Evolutionary conservation across 306 rosid genomes (phyloP).

Genomic region (Gastrolobium bilobum): DNA sequence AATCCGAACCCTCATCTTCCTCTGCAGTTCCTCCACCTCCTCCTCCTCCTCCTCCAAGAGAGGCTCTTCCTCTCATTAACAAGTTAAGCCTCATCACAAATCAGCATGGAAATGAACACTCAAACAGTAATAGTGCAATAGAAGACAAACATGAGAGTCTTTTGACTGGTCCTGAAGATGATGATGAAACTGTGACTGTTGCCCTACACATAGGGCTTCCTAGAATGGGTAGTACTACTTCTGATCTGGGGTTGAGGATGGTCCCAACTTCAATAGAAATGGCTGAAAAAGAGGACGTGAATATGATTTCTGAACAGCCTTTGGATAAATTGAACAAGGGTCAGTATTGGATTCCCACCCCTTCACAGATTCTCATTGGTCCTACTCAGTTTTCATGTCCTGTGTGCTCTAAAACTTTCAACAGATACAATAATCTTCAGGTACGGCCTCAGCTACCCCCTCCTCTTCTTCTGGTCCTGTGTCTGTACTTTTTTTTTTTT

Average conservation of each 20-base stretch:
- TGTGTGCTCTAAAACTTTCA: constrained; percentile 83
- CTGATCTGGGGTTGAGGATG: constrained; percentile 49
- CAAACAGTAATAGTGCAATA: constrained; percentile 5
- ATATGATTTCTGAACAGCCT: constrained; percentile 52
- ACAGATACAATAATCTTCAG: constrained; percentile 83
- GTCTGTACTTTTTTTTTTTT: constrained; percentile 5
- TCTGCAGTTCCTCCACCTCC: constrained; percentile 28
- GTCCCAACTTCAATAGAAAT: constrained; percentile 43
- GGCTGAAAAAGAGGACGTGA: constrained; percentile 39
- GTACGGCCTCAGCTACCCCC: not conserved
- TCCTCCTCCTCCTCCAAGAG: constrained; percentile 59
- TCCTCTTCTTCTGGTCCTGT: not conserved
- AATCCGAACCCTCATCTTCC: constrained; percentile 42
- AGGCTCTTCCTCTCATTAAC: constrained; percentile 79
- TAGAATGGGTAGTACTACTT: constrained; percentile 44
- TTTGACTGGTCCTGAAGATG: not conserved
- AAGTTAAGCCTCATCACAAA: constrained; percentile 50
- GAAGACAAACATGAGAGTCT: constrained; percentile 35
- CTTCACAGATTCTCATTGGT: constrained; percentile 88
- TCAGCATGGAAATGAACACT: constrained; percentile 43
- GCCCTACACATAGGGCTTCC: constrained; percentile 78
- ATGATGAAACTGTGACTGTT: constrained; percentile 52
- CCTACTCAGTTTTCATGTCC: constrained; percentile 87
- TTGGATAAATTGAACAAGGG: constrained; percentile 60
- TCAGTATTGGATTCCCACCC: constrained; percentile 89